phyloP scores from a whole-genome alignment of 495 filamentous ascomycete species.

The Penicillium daleae region DNA sequence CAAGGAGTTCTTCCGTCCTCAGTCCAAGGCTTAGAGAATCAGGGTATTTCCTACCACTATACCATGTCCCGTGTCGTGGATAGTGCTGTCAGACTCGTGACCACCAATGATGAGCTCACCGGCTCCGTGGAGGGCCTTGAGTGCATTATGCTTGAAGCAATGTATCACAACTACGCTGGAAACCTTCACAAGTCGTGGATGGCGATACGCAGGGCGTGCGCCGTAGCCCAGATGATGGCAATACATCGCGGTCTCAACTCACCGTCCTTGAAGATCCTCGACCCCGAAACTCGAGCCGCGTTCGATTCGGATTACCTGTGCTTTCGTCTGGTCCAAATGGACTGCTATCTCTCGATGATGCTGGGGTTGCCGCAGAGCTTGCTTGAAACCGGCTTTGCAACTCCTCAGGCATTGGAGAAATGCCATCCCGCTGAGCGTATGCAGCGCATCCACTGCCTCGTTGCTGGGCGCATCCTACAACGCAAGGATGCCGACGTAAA shows the following conservation, averaged over 20 bases:
- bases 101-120: constrained; percentile 49
- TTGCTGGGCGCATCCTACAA: constrained; percentile 48
- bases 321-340: constrained; percentile 27
- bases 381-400: constrained; percentile 33
- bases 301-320: constrained; percentile 18
- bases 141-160: constrained; percentile 51
- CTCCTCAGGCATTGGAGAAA: constrained; percentile 12
- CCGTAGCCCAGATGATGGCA: constrained; percentile 31
- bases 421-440: constrained; percentile 27
- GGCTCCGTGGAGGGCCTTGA: constrained; percentile 52
- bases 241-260: constrained; percentile 23
- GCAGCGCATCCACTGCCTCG: constrained; percentile 29
- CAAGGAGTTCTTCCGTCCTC: constrained; percentile 39
- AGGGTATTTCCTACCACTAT: constrained; percentile 17
- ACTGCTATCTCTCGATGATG: constrained; percentile 47
- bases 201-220: constrained; percentile 41
- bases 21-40: constrained; percentile 19
- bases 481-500: constrained; percentile 37
- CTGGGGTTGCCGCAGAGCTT: constrained; percentile 50
- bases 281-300: constrained; percentile 14
- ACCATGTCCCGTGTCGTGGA: constrained; percentile 41
- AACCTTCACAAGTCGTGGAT: constrained; percentile 52
- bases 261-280: constrained; percentile 22
- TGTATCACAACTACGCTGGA: constrained; percentile 50
- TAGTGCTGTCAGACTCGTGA: constrained; percentile 45